These are phyloP conservation scores for Alternaria gaisen DNA, from an alignment of 2,329 filamentous ascomycete genomes.

Conservation along the genomic window DNA sequence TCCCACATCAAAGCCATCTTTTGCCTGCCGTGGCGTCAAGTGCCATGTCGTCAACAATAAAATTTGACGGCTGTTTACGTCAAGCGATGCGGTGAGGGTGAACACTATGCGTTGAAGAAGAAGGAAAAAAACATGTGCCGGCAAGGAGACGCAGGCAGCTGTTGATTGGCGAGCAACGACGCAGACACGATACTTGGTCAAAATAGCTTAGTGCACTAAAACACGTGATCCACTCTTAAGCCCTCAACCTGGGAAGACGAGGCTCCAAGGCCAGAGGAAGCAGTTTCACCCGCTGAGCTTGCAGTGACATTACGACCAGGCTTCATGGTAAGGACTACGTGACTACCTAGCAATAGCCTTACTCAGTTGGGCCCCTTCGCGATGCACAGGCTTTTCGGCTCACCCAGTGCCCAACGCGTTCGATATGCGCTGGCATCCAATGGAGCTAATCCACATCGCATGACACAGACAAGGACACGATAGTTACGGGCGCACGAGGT, in stretches of 20 bases:
- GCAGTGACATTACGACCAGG: neutral
- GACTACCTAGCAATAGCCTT: neutral
- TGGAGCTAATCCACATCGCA: neutral
- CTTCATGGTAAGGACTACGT: neutral
- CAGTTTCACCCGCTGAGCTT: neutral
- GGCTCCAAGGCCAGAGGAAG: neutral
- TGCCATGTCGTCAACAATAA: conserved; percentile 1
- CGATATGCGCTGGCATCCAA: conserved; percentile 1
- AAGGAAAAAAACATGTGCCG: conserved; percentile 1
- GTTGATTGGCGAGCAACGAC: conserved; percentile 4
- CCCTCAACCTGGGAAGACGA: neutral
- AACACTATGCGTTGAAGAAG: conserved; percentile 1
- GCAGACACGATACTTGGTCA: neutral
- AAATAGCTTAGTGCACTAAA: neutral
- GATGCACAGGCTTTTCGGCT: neutral
- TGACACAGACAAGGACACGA: neutral
- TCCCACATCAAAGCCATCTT: conserved; percentile 1
- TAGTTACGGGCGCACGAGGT: neutral
- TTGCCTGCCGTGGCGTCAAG: conserved; percentile 15
- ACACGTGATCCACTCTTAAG: neutral
- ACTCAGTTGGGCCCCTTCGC: neutral
- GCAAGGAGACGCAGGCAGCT: neutral
- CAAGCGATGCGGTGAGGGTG: conserved; percentile 13
- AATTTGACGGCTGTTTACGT: neutral
- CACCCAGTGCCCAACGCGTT: conserved; percentile 2